Base-by-base conservation (phyloP, 176 grass and related monocot species). In the Calamus simplicifolius region DNA sequence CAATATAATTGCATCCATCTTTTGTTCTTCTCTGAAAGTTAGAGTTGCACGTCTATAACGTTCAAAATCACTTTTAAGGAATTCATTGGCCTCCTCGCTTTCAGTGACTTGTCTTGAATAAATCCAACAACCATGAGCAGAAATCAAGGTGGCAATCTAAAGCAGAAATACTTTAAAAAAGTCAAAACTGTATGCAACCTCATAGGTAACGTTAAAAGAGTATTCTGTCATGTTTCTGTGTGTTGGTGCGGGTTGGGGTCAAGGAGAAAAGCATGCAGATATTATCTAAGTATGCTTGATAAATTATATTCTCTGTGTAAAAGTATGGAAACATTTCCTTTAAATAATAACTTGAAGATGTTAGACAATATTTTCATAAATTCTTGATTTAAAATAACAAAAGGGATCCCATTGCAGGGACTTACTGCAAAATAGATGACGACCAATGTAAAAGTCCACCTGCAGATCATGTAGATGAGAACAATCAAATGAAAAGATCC, bases 371-470 rank as follows among this genome's bases (percentile, higher is more conserved):
- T 13, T 13, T 43, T 2, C 35, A 43, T 3, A 10, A 43, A 43
- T 0, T 12, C 35, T 43, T 43, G 35, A 43, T 43, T 12, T 13
- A 43, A 13, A 43, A 43, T 43, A 43, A 13, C 35, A 13, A 43
- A 43, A 43, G 2, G 49, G 30, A 38, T n/a, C n/a, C 51, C 29
- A 58, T 29, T 57, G 26, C 28, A 54, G 49, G 28, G 71, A 48
- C 79, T 49, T 74, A 90, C 87, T 52, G 59, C 72, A 60, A 85
- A 90, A 67, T 90, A 90, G 74, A 90, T 67, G 26, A 73, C 74
- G 29, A 85, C 87, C 51, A 90, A 53, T 19, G 84, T 48, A 73
- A 90, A 90, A 1, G 87, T 90, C 82, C 87, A 90, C 79, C 87
- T 85, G 82, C 72, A 77, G 23, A 15, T 18, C 77, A 84, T 75